Evolutionary conservation across 148 eudicot species (phyloP).

Genomic region (Diospyros kaki): DNA sequence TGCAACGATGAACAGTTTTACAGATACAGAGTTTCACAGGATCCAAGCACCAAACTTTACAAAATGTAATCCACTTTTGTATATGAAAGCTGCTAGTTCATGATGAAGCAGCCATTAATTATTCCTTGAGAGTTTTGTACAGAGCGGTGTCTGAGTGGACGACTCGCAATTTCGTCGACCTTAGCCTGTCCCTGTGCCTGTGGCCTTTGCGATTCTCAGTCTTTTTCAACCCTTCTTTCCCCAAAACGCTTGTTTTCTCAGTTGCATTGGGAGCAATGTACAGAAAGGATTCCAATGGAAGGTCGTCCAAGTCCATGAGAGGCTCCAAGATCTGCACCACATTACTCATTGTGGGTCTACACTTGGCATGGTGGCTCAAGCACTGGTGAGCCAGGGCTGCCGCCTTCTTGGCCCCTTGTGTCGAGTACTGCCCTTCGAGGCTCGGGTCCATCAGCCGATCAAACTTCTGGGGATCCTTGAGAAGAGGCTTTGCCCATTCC

Average conservation of each 20-base stretch:
- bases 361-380: slow-evolving; percentile 46
- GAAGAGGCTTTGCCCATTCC: slow-evolving; percentile 44
- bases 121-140: slow-evolving; percentile 28
- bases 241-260: not conserved
- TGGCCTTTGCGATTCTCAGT: not conserved
- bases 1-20: too few species aligned
- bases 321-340: slow-evolving; percentile 45
- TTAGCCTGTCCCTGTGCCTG: not conserved
- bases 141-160: slow-evolving; percentile 19
- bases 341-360: slow-evolving; percentile 44
- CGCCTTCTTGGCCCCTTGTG: slow-evolving; percentile 34
- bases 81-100: too few species aligned
- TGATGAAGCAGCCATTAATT: slow-evolving; percentile 9
- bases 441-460: slow-evolving; percentile 41
- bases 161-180: not conserved
- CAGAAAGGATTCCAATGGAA: slow-evolving; percentile 27
- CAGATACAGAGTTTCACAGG: too few species aligned
- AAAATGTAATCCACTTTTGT: not conserved
- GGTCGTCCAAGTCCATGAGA: slow-evolving; percentile 27
- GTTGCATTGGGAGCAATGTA: slow-evolving; percentile 28
- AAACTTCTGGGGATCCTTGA: slow-evolving; percentile 34
- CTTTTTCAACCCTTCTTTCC: not conserved
- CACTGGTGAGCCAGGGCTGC: slow-evolving; percentile 52
- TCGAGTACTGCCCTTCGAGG: slow-evolving; percentile 49
- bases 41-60: too few species aligned